Evolutionary conservation across 495 filamentous ascomycete genomes (phyloP).

Genomic region (Chaetomidium leptoderma): DNA sequence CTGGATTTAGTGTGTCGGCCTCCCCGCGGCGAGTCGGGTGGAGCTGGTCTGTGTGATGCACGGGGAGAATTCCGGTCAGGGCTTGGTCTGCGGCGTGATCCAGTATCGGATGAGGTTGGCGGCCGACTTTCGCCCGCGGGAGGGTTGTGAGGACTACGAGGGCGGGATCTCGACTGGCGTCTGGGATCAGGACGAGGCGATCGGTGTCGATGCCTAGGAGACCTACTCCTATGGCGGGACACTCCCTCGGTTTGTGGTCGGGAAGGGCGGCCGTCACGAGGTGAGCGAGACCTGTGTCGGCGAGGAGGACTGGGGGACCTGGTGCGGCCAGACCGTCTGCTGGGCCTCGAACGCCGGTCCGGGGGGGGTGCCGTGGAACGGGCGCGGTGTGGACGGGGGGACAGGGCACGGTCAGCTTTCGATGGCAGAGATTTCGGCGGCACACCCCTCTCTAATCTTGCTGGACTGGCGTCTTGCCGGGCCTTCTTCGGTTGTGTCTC

Average conservation of each 20-base stretch:
- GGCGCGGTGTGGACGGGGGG: conserved; percentile 27
- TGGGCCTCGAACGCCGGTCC: conserved; percentile 24
- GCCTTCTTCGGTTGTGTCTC: conserved; percentile 35
- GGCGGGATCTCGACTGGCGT: conserved; percentile 38
- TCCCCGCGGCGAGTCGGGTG: conserved; percentile 33
- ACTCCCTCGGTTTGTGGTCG: not conserved
- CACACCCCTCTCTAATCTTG: conserved; percentile 26
- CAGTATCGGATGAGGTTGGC: conserved; percentile 35
- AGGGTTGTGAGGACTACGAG: conserved; percentile 25
- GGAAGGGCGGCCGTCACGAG: conserved; percentile 1
- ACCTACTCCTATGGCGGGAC: conserved; percentile 21
- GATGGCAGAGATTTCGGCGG: conserved; percentile 22
- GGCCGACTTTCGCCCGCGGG: conserved; percentile 30
- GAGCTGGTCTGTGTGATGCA: conserved; percentile 31
- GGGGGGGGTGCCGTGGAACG: conserved; percentile 32
- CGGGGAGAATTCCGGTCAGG: conserved; percentile 28
- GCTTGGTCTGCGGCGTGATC: conserved; percentile 33
- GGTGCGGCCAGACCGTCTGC: conserved; percentile 29
- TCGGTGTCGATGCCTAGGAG: conserved; percentile 30
- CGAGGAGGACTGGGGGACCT: conserved; percentile 29
- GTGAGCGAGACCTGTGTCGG: conserved; percentile 26
- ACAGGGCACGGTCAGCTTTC: conserved; percentile 23
- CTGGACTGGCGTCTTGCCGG: conserved; percentile 32
- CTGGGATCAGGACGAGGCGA: conserved; percentile 32
- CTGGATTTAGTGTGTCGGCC: conserved; percentile 36